Conservation (phyloP, 768 basidiomycete genomes). For the Trametes gibbosa region DNA sequence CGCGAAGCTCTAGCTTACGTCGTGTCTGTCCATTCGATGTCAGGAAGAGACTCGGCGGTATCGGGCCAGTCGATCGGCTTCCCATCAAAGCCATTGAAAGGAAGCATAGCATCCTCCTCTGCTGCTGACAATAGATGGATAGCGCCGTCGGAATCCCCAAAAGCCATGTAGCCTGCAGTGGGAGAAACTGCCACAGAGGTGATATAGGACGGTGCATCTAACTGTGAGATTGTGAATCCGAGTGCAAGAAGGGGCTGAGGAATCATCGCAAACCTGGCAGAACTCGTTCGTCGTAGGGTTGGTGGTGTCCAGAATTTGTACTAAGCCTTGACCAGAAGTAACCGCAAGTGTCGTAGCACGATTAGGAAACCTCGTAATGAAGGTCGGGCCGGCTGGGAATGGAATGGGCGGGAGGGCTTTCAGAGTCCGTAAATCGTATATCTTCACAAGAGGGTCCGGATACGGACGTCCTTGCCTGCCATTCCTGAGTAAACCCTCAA, state of each 20-base stretch:
- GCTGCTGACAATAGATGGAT: conserved; percentile 80
- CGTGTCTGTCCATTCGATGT: conserved; percentile 76
- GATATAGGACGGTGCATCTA: conserved; percentile 72
- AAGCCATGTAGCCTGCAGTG: conserved; percentile 87
- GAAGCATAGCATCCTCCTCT: conserved; percentile 54
- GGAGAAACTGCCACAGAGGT: conserved; percentile 81
- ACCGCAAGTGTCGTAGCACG: conserved; percentile 72
- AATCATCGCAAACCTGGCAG: conserved; percentile 59
- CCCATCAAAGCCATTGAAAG: conserved; percentile 90
- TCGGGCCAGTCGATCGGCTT: conserved; percentile 86
- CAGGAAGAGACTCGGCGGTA: conserved; percentile 58
- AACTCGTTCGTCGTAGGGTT: conserved; percentile 72
- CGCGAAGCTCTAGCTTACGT: conserved; percentile 52
- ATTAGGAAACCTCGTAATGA: conserved; percentile 77
- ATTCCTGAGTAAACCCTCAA: background rate
- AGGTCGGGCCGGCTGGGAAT: conserved; percentile 84
- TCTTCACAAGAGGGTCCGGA: conserved; percentile 89
- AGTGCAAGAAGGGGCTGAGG: background rate
- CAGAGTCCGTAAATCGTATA: conserved; percentile 87
- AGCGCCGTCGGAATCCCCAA: conserved; percentile 83
- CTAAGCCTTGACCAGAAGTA: conserved; percentile 75
- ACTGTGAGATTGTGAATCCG: conserved; percentile 35
- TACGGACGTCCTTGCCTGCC: conserved; percentile 80
- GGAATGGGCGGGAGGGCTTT: conserved; percentile 80
- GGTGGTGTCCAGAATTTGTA: conserved; percentile 81